Conservation (phyloP, 106 monocot species). For the Dactylorhiza incarnata region DNA sequence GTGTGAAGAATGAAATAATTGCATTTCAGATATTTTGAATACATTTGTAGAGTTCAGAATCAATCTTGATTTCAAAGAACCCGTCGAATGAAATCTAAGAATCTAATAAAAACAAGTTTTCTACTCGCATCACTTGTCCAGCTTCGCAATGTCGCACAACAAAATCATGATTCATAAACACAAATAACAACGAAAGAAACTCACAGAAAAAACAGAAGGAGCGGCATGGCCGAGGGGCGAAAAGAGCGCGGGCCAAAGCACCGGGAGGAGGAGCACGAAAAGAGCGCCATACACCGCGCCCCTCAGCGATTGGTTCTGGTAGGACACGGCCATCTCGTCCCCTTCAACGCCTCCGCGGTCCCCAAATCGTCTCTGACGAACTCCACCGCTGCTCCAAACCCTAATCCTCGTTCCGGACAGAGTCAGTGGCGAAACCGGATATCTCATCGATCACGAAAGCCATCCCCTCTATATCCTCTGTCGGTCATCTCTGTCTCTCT, state of each 20-base stretch:
- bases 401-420: slow-evolving; percentile 1
- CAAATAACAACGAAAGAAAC: background rate
- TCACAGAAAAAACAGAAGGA: slow-evolving; percentile 56
- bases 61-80: no score
- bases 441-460: background rate
- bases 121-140: no score
- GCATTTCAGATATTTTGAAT: no score
- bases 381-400: background rate
- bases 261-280: slow-evolving; percentile 38
- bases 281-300: slow-evolving; percentile 17
- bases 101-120: no score
- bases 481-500: background rate
- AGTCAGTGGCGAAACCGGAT: background rate
- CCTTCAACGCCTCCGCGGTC: background rate
- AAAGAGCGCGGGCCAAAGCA: slow-evolving; percentile 39
- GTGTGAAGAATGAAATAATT: no score
- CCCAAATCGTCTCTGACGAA: background rate
- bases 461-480: slow-evolving; percentile 1
- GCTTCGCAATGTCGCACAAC: no score
- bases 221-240: slow-evolving; percentile 47
- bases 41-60: no score
- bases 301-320: slow-evolving; percentile 14
- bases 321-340: background rate
- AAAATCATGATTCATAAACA: background rate
- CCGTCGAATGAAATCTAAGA: no score